Conservation (phyloP, 352 stramenopile species). For the Nothophytophthora sp. region DNA sequence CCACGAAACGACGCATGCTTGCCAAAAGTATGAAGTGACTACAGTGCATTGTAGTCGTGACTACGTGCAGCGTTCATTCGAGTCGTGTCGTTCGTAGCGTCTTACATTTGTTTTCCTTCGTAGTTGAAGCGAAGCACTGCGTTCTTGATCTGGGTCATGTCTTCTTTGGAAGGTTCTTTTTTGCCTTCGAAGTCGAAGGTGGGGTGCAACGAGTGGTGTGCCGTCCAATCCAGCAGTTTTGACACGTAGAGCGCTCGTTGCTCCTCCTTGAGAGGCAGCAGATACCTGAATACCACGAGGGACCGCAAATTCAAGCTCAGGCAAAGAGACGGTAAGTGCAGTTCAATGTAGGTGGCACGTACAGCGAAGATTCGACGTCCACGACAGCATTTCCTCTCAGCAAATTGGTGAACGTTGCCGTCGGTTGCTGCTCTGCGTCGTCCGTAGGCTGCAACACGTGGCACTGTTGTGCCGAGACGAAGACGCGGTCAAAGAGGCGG, state of each 20-base stretch:
- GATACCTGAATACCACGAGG: conserved; percentile 38
- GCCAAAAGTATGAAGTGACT: background rate
- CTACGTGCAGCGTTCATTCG: too few species aligned
- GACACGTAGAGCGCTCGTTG: conserved; percentile 66
- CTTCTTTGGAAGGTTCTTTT: conserved; percentile 33
- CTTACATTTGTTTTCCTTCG: background rate
- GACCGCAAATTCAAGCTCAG: background rate
- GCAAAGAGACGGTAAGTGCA: too few species aligned
- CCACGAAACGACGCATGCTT: background rate
- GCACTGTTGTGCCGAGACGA: conserved; percentile 64
- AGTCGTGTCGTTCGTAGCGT: too few species aligned
- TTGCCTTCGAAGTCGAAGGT: conserved; percentile 32
- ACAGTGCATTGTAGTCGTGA: too few species aligned
- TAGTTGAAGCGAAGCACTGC: conserved; percentile 62
- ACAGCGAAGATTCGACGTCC: conserved; percentile 76
- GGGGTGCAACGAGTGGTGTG: conserved; percentile 31
- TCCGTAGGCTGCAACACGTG: conserved; percentile 44
- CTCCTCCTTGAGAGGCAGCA: conserved; percentile 70
- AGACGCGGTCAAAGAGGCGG: conserved; percentile 62
- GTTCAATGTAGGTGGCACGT: conserved; percentile 15
- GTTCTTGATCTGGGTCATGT: conserved; percentile 58
- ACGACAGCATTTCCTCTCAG: conserved; percentile 45
- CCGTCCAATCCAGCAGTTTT: conserved; percentile 67
- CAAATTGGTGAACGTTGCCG: conserved; percentile 34
- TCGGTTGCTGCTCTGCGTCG: conserved; percentile 9